These are phyloP conservation scores for Kuraishia ogatae DNA, from an alignment of 805 yeast genomes.

Conservation along the genomic window DNA sequence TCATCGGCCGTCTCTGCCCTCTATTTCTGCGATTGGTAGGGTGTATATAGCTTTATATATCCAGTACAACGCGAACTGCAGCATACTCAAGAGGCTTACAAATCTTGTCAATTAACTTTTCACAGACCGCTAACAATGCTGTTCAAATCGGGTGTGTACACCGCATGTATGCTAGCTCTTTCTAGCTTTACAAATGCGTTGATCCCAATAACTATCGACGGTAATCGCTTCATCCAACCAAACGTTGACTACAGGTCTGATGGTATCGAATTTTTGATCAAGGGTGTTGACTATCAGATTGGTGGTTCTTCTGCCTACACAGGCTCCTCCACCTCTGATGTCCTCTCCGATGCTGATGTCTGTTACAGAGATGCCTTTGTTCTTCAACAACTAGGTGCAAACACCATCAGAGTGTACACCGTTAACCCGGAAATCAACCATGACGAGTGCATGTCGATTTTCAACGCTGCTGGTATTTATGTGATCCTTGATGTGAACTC, in stretches of 20 bases:
- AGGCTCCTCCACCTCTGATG: slow-evolving; percentile 36
- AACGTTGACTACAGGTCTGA: slow-evolving; percentile 19
- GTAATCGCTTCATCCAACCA: slow-evolving; percentile 54
- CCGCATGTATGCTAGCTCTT: not conserved
- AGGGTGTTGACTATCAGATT: slow-evolving; percentile 89
- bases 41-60: too few species aligned
- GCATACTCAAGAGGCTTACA: too few species aligned
- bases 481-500: slow-evolving; percentile 79
- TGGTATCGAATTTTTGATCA: slow-evolving; percentile 63
- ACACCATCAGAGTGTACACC: slow-evolving; percentile 79
- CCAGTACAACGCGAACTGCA: too few species aligned
- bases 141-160: not conserved
- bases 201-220: slow-evolving; percentile 47
- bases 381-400: slow-evolving; percentile 74
- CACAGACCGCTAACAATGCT: not conserved
- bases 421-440: slow-evolving; percentile 79
- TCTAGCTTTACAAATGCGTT: slow-evolving; percentile 27
- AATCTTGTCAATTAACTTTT: not conserved
- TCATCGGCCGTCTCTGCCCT: too few species aligned
- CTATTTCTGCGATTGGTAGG: too few species aligned
- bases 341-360: slow-evolving; percentile 55
- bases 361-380: slow-evolving; percentile 78
- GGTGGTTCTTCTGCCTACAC: slow-evolving; percentile 75
- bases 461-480: slow-evolving; percentile 87
- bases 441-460: slow-evolving; percentile 84